phyloP scores from a whole-genome alignment of 495 filamentous ascomycete species.

The Cudoniella acicularis region DNA sequence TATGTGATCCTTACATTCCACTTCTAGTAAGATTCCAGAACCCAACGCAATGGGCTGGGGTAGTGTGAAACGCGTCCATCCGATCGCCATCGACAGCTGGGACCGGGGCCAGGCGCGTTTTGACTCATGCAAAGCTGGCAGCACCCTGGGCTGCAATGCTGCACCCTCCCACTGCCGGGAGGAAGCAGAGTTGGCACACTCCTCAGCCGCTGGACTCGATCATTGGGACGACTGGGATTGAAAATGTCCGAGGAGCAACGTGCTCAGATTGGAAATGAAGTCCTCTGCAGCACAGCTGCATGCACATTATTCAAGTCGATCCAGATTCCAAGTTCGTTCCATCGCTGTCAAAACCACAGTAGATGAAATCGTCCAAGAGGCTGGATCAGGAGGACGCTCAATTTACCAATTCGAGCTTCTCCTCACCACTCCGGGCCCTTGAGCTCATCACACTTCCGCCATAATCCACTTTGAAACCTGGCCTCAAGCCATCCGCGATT shows the following conservation, averaged over 20 bases:
- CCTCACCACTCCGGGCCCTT: background rate
- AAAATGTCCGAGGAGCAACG: background rate
- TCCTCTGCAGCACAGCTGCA: background rate
- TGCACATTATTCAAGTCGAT: background rate
- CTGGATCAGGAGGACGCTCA: background rate
- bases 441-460: background rate
- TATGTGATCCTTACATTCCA: background rate
- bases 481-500: background rate
- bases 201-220: background rate
- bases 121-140: constrained; percentile 23
- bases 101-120: constrained; percentile 4
- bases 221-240: background rate
- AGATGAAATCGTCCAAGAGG: background rate
- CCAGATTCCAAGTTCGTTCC: too few species aligned
- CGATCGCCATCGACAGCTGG: constrained; percentile 13
- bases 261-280: background rate
- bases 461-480: constrained; percentile 5
- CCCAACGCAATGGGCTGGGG: constrained; percentile 11
- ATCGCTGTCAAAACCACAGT: too few species aligned
- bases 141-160: background rate
- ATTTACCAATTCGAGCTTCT: background rate
- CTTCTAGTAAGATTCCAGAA: constrained; percentile 2
- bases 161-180: background rate
- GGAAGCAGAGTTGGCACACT: too few species aligned
- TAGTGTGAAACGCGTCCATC: constrained; percentile 16